Evolutionary conservation across 805 yeast species (phyloP).

Genomic region (Candida schatavii): DNA sequence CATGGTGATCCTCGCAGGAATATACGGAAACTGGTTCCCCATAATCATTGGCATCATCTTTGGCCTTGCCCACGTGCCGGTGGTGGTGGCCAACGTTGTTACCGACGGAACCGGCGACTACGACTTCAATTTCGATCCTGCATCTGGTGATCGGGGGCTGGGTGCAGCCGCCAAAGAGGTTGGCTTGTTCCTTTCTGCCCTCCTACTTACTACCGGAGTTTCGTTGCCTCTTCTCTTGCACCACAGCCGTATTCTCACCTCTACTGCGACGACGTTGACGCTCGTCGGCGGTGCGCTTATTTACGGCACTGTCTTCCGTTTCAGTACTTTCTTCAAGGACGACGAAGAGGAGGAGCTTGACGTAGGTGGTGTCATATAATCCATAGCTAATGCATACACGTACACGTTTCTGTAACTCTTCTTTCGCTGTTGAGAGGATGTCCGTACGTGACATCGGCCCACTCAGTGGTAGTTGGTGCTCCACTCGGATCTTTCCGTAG

Average conservation of each 20-base stretch:
- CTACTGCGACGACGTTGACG: constrained; percentile 72
- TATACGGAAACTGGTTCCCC: constrained; percentile 91
- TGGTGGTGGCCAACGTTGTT: constrained; percentile 30
- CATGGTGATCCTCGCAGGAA: constrained; percentile 79
- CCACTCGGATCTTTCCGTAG: too few relatives aligned
- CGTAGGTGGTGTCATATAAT: constrained; percentile 8
- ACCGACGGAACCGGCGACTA: constrained; percentile 32
- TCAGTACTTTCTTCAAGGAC: constrained; percentile 70
- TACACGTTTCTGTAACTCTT: too few relatives aligned
- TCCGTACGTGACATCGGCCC: too few relatives aligned
- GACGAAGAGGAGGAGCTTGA: constrained; percentile 26
- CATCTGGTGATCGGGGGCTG: constrained; percentile 17
- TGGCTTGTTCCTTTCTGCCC: constrained; percentile 77
- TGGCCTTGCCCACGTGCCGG: constrained; percentile 40
- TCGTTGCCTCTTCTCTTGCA: constrained; percentile 70
- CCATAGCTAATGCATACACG: too few relatives aligned
- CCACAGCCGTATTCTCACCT: constrained; percentile 71
- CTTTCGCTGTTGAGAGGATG: too few relatives aligned
- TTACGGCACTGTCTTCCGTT: constrained; percentile 78
- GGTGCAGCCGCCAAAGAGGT: constrained; percentile 58
- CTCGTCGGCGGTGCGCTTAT: constrained; percentile 81
- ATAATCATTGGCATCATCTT: constrained; percentile 55
- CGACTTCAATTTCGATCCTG: constrained; percentile 42
- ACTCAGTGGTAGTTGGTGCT: too few relatives aligned
- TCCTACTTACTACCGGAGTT: constrained; percentile 72